These are phyloP conservation scores for Globisporangium uncinulatum DNA, from an alignment of 352 stramenopile genomes.

Conservation along the genomic window DNA sequence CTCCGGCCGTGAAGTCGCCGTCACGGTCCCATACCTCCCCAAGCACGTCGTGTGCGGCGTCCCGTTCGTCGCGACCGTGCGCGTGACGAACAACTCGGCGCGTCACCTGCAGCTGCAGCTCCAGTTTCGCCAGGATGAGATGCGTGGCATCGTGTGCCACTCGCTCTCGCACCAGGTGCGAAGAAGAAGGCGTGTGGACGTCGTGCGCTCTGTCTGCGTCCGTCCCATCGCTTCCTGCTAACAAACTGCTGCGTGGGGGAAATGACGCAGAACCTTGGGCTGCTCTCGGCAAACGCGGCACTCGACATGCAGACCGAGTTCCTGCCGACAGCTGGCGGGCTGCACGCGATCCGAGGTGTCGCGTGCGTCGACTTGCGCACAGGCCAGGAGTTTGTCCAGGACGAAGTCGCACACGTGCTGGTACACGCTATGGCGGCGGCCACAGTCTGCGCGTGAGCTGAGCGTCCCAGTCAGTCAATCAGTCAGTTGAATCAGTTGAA, in stretches of 20 bases:
- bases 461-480: slow-evolving; percentile 1
- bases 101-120: slow-evolving; percentile 62
- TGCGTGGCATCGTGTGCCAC: slow-evolving; percentile 64
- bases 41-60: slow-evolving; percentile 40
- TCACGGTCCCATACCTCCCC: slow-evolving; percentile 39
- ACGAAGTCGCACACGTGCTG: slow-evolving; percentile 47
- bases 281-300: slow-evolving; percentile 39
- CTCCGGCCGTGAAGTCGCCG: slow-evolving; percentile 30
- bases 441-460: not conserved
- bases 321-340: slow-evolving; percentile 51
- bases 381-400: slow-evolving; percentile 51
- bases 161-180: slow-evolving; percentile 69
- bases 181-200: not conserved
- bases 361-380: slow-evolving; percentile 68
- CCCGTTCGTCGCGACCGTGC: slow-evolving; percentile 45
- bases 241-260: too few species aligned
- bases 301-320: slow-evolving; percentile 55
- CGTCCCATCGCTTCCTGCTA: too few species aligned
- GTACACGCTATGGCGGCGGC: slow-evolving; percentile 22
- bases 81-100: slow-evolving; percentile 64
- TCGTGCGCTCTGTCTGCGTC: not conserved
- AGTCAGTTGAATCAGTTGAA: not conserved
- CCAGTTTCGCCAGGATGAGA: slow-evolving; percentile 69
- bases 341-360: slow-evolving; percentile 54
- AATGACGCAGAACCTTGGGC: slow-evolving; percentile 46